A percentile compares a stretch with the other conserved stretches of the same genome.
phyloP scores from a whole-genome alignment of 352 stramenopile genomes.

The Globisporangium parvum region DNA sequence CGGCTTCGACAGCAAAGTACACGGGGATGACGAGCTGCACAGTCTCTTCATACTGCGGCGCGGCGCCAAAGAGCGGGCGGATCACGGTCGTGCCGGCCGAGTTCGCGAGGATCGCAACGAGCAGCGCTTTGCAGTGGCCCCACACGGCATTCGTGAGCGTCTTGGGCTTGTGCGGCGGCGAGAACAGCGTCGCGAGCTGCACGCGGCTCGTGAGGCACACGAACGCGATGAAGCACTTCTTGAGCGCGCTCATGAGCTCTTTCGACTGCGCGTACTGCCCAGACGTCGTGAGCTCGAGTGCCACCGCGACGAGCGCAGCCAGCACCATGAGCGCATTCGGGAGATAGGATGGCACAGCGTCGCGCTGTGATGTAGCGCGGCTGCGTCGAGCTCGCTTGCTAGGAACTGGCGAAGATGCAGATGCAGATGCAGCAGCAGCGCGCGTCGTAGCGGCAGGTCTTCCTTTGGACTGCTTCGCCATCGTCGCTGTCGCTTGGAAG shows the following conservation, averaged over 20 bases:
- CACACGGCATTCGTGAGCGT: constrained; percentile 28
- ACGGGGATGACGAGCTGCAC: constrained; percentile 51
- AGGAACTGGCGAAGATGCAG: background rate
- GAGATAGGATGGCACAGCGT: constrained; percentile 10
- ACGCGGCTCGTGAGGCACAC: constrained; percentile 44
- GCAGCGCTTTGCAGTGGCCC: constrained; percentile 38
- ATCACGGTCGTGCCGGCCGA: constrained; percentile 61
- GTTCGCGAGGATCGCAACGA: constrained; percentile 52
- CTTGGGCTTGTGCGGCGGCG: constrained; percentile 19
- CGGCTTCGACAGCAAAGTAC: constrained; percentile 40
- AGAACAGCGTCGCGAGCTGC: constrained; percentile 41
- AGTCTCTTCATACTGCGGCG: constrained; percentile 54
- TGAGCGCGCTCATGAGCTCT: constrained; percentile 35
- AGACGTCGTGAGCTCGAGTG: constrained; percentile 51
- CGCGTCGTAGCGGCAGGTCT: constrained; percentile 1
- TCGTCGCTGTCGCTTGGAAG: background rate
- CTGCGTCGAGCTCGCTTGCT: constrained; percentile 1
- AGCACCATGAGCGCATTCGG: constrained; percentile 33
- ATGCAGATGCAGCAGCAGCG: background rate
- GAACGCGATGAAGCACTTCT: constrained; percentile 53
- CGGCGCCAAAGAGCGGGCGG: constrained; percentile 44
- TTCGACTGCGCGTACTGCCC: constrained; percentile 40
- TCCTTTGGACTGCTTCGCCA: constrained; percentile 10
- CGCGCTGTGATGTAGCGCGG: background rate
- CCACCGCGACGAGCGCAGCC: constrained; percentile 32